These are phyloP conservation scores for Laetiporus sulphureus DNA, from an alignment of 1,284 basidiomycete genomes.

Conservation along the genomic window DNA sequence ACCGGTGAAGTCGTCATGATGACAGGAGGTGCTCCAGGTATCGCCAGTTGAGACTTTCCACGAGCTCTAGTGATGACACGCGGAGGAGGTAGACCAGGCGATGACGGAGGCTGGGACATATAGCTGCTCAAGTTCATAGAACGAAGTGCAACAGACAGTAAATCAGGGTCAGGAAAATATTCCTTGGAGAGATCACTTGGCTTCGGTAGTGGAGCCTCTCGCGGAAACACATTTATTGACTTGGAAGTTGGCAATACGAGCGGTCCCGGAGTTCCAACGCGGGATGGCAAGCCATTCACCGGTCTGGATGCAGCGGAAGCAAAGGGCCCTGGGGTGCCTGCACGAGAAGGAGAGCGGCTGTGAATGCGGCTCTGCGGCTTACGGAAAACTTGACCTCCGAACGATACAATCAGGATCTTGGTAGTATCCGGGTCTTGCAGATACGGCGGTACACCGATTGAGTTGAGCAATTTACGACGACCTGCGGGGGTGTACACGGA, in stretches of 20 bases:
- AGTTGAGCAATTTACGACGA: constrained; percentile 43
- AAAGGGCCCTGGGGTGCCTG: constrained; percentile 8
- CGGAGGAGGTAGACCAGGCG: constrained; percentile 37
- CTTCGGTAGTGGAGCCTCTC: too few species aligned
- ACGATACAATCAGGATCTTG: constrained; percentile 68
- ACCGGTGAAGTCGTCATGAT: background rate
- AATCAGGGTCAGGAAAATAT: constrained; percentile 13
- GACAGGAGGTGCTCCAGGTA: constrained; percentile 8
- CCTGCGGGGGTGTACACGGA: constrained; percentile 45
- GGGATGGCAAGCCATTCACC: constrained; percentile 2
- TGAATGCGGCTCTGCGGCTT: constrained; percentile 39
- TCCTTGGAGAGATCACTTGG: constrained; percentile 16
- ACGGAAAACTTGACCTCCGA: constrained; percentile 70
- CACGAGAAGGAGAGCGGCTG: constrained; percentile 17
- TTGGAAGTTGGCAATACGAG: constrained; percentile 1
- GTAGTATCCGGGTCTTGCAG: constrained; percentile 40
- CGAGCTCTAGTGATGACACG: too few species aligned
- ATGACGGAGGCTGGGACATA: constrained; percentile 6
- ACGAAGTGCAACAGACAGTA: constrained; percentile 3
- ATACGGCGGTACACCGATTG: constrained; percentile 50
- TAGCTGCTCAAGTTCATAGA: constrained; percentile 4
- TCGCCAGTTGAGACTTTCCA: too few species aligned
- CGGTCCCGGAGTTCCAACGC: background rate
- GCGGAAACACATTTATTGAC: constrained; percentile 1
- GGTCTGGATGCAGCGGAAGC: background rate